phyloP scores from a whole-genome alignment of 371 early-diverging fungal species.

The Nematocida minor region DNA sequence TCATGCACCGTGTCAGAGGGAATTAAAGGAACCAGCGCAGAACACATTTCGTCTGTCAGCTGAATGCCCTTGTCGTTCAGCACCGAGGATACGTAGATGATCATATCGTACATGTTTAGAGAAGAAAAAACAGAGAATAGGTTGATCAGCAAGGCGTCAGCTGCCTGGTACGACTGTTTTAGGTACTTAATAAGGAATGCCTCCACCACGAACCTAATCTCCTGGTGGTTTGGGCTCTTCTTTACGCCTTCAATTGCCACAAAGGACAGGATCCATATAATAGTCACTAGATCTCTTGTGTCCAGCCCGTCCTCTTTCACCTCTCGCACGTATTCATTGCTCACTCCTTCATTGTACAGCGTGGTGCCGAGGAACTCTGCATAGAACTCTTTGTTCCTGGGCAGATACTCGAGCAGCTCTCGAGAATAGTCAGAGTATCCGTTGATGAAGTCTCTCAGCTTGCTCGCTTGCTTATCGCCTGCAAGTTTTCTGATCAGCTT shows the following conservation, averaged over 20 bases:
- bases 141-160: slow-evolving; percentile 5
- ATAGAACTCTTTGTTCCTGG: not conserved
- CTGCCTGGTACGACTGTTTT: not conserved
- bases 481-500: slow-evolving; percentile 10
- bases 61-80: not conserved
- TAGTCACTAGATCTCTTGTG: not conserved
- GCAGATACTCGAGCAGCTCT: not conserved
- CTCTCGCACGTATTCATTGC: not conserved
- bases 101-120: slow-evolving; percentile 12
- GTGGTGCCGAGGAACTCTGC: slow-evolving; percentile 28
- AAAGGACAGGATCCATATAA: slow-evolving; percentile 20
- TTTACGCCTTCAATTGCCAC: slow-evolving; percentile 1
- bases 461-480: not conserved
- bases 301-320: slow-evolving; percentile 23
- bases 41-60: slow-evolving; percentile 41
- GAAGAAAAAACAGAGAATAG: slow-evolving; percentile 33
- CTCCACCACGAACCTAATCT: slow-evolving; percentile 25
- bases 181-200: slow-evolving; percentile 10
- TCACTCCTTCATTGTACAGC: slow-evolving; percentile 22
- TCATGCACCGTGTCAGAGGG: not conserved
- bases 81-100: not conserved
- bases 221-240: not conserved
- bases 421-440: not conserved
- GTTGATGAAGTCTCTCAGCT: slow-evolving; percentile 14
- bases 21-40: slow-evolving; percentile 7